Evolutionary conservation across 2,329 filamentous ascomycete species (phyloP), one percentile per base, ranked within the genome.

Genomic region (Penicillium sp.): DNA sequence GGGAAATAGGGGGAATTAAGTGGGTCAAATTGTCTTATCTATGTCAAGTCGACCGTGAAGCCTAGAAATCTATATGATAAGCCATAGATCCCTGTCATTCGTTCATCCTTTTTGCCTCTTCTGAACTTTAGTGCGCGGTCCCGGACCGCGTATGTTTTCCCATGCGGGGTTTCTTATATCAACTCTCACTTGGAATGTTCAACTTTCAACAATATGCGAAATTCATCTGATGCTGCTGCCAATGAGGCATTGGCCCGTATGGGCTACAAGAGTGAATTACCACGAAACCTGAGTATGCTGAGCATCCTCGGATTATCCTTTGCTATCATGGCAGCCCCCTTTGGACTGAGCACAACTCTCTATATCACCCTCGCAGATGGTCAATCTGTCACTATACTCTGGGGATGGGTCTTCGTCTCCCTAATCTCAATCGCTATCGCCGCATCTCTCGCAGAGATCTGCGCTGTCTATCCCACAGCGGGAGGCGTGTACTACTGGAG

Each of bases 311-410:
- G 87, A 48, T 66, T 87, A 73, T 88, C 85, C 42, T 90, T 90
- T 67, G 87, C 87, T 49, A 89, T 90, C 70, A 89, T 90, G 85
- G 87, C 87, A 11, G 85, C 86, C 11, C 85, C 85, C 0, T 88
- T 86, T 62, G 87, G 87, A 35, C 77, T 89, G 36, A 84, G 80
- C 30, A 89, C 87, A 16, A 89, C 87, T 1, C 77, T 90, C 59
- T 85, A 84, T 73, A 87, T 88, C 68, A 85, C 84, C 22, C 78
- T 90, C 28, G 82, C 82, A 17, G 85, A 89, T 69, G 88, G 88
- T 22, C 84, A 88, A 69, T 80, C 80, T 41, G 87, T 89, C 16
- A 88, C 85, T 25, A 80, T 89, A 38, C 75, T 90, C 61, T 90
- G 84, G 80, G 88, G 88, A 38, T 90, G 83, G 85, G 80, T 88